These are phyloP conservation scores for Fusarium sp. DNA, from an alignment of 2,329 filamentous ascomycete genomes.

Conservation along the genomic window DNA sequence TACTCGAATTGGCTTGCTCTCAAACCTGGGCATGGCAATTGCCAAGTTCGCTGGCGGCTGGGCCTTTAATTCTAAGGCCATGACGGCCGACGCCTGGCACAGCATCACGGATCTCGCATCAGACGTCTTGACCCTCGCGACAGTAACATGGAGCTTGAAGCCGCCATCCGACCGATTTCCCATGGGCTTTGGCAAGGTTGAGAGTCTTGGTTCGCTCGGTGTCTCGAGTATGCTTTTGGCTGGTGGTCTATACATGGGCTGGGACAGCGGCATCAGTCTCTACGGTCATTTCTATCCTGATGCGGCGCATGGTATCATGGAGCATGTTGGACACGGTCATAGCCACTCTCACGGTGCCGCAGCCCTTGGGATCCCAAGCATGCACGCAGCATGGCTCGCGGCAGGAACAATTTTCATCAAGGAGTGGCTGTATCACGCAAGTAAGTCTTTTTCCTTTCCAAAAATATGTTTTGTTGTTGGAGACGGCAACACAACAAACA, in stretches of 20 bases:
- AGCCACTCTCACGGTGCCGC: constrained; percentile 66
- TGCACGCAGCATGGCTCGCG: constrained; percentile 95
- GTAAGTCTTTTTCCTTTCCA: constrained; percentile 66
- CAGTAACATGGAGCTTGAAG: constrained; percentile 91
- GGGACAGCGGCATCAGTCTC: constrained; percentile 74
- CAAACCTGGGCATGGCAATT: constrained; percentile 94
- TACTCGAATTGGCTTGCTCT: constrained; percentile 70
- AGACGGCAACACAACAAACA: neutral
- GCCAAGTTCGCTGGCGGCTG: constrained; percentile 94
- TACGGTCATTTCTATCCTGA: constrained; percentile 80
- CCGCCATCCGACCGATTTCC: constrained; percentile 87
- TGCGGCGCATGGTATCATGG: constrained; percentile 70
- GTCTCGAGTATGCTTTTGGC: constrained; percentile 91
- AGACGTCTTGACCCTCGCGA: constrained; percentile 92
- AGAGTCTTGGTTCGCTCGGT: constrained; percentile 91
- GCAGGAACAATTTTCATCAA: constrained; percentile 90
- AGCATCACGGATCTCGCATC: constrained; percentile 95
- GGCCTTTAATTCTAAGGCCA: constrained; percentile 92
- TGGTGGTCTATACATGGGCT: constrained; percentile 92
- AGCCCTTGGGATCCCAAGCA: constrained; percentile 72
- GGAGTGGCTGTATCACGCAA: constrained; percentile 96
- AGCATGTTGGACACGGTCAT: constrained; percentile 72
- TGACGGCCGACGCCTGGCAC: constrained; percentile 94
- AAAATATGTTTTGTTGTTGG: neutral
- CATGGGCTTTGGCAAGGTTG: constrained; percentile 95